Evolutionary conservation across 1,284 basidiomycete species (phyloP), one percentile per base, ranked within the genome.

Genomic region (Phaffia rhodozyma): DNA sequence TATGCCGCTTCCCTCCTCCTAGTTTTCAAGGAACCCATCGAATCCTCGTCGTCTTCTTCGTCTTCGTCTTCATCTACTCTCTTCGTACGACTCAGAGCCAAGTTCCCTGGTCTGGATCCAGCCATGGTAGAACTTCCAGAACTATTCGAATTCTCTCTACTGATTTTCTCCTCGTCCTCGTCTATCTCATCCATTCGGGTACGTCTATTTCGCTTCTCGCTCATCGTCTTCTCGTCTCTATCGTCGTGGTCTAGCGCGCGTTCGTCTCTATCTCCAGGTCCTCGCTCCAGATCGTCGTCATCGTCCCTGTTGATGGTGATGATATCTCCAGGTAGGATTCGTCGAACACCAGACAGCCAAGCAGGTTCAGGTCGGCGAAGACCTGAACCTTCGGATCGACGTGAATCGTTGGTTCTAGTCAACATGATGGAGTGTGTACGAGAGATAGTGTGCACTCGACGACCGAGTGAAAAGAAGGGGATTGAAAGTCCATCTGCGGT

Each of bases 391-490:
- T 52, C 38, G 4, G 59, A 58, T 2, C 34, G 43, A 49, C 60
- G 60, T n/a, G 60, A 55, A 50, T 67, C 56, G 60, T 75, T 70
- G 63, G 72, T 75, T 4, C 73, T 62, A 25, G 74, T 70, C 7
- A 76, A 74, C 61, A 79, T 78, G 69, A 80, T 76, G 1, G 81
- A 83, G 66, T 81, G 79, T 68, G 84, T 83, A 51, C 85, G 80
- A 2, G 86, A 86, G 64, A 92, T 87, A 20, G 87, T 85, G 73
- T 92, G 90, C 7, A 96, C 90, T 38, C 90, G 84, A 34, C 88
- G 81, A 18, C 91, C 86, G 34, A 96, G 83, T 30, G 90, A 89
- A 79, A 96, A 92, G 75, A 87, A 87, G 0, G 92, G 91, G 68
- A 97, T 94, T 25, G 89, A 92, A 6, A 97, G 79, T 7, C 92